Base-by-base conservation (phyloP, 2,329 filamentous ascomycete genomes). In the Scedosporium apiospermum region DNA sequence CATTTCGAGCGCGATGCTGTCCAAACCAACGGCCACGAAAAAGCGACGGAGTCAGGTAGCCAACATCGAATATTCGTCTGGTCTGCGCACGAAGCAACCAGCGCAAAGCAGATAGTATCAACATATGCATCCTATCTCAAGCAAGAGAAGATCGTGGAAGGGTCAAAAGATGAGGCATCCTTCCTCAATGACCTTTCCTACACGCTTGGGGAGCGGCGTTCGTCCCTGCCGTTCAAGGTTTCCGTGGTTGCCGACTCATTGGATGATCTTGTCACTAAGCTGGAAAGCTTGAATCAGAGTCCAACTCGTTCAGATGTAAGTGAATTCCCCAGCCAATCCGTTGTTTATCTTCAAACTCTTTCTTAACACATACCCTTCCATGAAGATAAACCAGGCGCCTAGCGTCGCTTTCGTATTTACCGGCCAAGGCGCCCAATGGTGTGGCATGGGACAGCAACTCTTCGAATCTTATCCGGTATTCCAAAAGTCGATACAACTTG, bases 391-490 rank as follows among this genome's bases (percentile, higher is more conserved):
- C 3, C 18, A 44, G 12, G 42, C 23, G 2, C 30, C 61, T 5
- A 27, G 38, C 3, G 10, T 58, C 53, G 61, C 27, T 7, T 62
- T 62, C 34, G 38, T 62, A 16, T 62, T 62, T 30, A 62, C 10
- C 12, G 61, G 61, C 10, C 61, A 62, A 38, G 61, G 61, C 30
- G 61, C 61, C 7, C 61, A 62, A 27, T 62, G 46, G 44, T 30
- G 18, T 14, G 61, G 16, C 4, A 62, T 62, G 61, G 61, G 61
- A 12, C 30, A 21, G 2, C 44, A 62, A 30, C 51, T 62, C 9
- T 18, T 62, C 9, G 30, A 34, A 9, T 18, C 21, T 16, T 65
- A 68, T 53, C 61, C 66, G 0, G 57, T 62, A 1, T 72, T 71
- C 49, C 3, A 73, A 73, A 3, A 46, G 21, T 6, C 14, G n/a